Base-by-base conservation (phyloP, 2,329 filamentous ascomycete species). In the Sclerotinia borealis region DNA sequence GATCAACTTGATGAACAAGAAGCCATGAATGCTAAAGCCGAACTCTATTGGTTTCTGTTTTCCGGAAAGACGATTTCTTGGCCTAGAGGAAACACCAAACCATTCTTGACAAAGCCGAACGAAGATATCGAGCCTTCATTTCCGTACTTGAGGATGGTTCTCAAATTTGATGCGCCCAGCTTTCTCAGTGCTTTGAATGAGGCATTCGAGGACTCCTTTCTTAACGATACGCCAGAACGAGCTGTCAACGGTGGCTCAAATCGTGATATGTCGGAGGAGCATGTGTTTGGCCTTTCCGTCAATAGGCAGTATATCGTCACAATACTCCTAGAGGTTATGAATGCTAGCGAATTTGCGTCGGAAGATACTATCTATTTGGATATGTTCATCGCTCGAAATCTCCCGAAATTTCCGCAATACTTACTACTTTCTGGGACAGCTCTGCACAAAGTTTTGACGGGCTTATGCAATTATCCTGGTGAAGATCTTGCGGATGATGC, bases 321-420 rank as follows among this genome's bases (percentile, higher is more conserved):
- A 52, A 96, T 97, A 63, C 79, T 99, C 64, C 82, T 96, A 13
- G 92, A 96, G 74, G 88, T 97, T 34, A 96, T 99, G 91, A 90
- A 87, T 56, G 79, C 85, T 0, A 80, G 83, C 4, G 85, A 90
- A 52, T 98, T 96, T 75, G 84, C 86, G 0, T 77, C 87, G 0
- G 85, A 90, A 65, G 92, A 98, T 72, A 93, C 90, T 15, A 91
- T 99, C 63, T 99, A 96, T 75, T 83, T 99, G 50, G 92, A 99
- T 76, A 99, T 99, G 92, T 99, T 99, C 73, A 90, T 99, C 73
- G 93, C 95, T 22, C 87, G 95, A 63, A 99, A 96, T 73, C 79
- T 99, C 56, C 91, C 96, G 4, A 99, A 99, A 75, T 99, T 96
- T 72, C 92, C 93, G 1, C 93, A 98, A 74, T 97, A 97, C 72